Evolutionary conservation across 495 filamentous ascomycete species (phyloP), one percentile per base, ranked within the genome.

Genomic region (Hyaloscypha finlandica): DNA sequence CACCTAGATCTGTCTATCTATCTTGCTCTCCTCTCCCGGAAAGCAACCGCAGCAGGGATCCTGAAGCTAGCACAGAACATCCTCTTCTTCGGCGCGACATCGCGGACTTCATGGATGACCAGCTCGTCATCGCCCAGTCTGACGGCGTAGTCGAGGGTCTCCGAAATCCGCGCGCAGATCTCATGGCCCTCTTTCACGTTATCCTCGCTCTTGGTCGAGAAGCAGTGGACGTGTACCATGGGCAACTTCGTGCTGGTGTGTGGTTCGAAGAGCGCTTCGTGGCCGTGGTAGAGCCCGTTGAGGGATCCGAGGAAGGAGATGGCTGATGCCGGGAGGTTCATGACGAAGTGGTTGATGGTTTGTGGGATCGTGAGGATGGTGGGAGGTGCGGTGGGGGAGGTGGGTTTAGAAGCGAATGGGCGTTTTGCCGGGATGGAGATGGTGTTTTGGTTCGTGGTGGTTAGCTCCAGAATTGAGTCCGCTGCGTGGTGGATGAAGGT

Each of bases 1-100:
- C 2, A 25, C 25, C 2, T 25, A 25, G n/a, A n/a, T 25, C 25
- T 25, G 2, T 25, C 25, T 25, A 12, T 6, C 19, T 19, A 56
- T 16, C 20, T 29, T 12, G 20, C 16, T 35, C 4, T 45, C 54
- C 66, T 63, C 57, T 63, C 63, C 45, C 67, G 80, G 79, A 97
- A 97, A 54, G 93, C 95, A 2, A 97, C 92, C 74, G 91, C 88
- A 29, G 74, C 70, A 30, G 95, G 96, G 53, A 99, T 70, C 61
- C 92, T 83, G 76, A 99, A 97, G 69, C 87, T 96, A 8, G 92
- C 93, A 76, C 95, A 98, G 77, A 96, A 97, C 92, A 97, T 97
- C 73, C 88, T 85, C 84, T 99, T 98, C 68, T 90, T 89, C 35
- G 96, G 95, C 69, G 93, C 91, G 63, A 99, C 96, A 65, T 95